Base-by-base conservation (phyloP, 2,329 filamentous ascomycete genomes). In the Metarhizium humberi region DNA sequence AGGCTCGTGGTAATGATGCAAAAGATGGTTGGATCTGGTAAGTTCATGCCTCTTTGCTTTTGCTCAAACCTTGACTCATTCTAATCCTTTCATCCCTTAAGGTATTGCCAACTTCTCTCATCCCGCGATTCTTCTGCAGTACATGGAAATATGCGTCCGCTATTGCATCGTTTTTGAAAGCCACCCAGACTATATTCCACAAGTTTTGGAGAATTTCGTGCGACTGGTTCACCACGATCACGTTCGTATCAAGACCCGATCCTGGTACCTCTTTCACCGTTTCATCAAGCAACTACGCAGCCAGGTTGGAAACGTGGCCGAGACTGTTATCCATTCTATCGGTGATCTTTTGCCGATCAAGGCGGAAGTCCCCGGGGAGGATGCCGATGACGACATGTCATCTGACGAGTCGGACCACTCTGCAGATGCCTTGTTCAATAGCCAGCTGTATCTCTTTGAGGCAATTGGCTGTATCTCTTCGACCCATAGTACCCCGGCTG, bases 121-220 rank as follows among this genome's bases (percentile, higher is more conserved):
- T 67, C 92, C 94, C 1, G 90, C 92, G 16, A 92, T 96, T 52
- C 84, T 96, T 60, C 78, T 99, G 25, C 91, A 96, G 72, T 99
- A 95, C 67, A 96, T 99, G 92, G 94, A 99, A 70, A 95, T 96
- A 40, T 96, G 92, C 69, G 92, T 96, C 55, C 86, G 94, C 52
- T 99, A 99, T 72, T 89, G 87, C 67, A 82, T 85, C 32, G 95
- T 96, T 70, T 97, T 99, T 67, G 92, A 97, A 66, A 84, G 84
- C 55, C 88, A 96, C 66, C 79, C 85, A 34, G 78, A 86, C 25
- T 85, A 90, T 58, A 95, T 97, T 51, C 89, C 90, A 2, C 87
- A 86, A 60, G 90, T 94, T 1, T 78, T 99, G 46, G 91, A 96
- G 65, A 91, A 87, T 66, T 97, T 99, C 70, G 89, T 99, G 49